These are phyloP conservation scores for Cocos nucifera DNA, from an alignment of 176 grass and related monocot genomes.

Conservation along the genomic window DNA sequence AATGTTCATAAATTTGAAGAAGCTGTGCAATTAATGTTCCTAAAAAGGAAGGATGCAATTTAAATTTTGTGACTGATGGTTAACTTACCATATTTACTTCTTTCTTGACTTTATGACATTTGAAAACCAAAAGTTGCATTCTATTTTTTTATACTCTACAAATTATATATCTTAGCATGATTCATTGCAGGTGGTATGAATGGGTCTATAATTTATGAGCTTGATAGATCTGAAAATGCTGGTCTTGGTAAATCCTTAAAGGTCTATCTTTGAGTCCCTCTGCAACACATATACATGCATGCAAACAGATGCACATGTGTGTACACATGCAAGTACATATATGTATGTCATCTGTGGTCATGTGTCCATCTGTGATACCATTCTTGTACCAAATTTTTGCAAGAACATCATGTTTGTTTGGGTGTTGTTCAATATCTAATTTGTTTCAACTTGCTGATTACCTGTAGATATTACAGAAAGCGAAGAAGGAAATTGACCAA, in stretches of 20 bases:
- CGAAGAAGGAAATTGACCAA: constrained; percentile 52
- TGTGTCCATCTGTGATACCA: too few species aligned
- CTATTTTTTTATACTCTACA: background rate
- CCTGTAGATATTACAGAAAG: constrained; percentile 72
- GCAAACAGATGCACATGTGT: too few species aligned
- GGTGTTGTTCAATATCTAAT: background rate
- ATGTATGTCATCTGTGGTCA: too few species aligned
- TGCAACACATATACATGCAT: too few species aligned
- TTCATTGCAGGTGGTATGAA: constrained; percentile 87
- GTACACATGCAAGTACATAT: too few species aligned
- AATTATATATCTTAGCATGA: constrained; percentile 10
- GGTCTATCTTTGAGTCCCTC: constrained; percentile 17
- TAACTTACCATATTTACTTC: too few species aligned
- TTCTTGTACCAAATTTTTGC: too few species aligned
- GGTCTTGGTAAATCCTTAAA: constrained; percentile 78
- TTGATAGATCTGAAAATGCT: constrained; percentile 79
- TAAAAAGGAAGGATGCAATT: too few species aligned
- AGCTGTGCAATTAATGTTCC: background rate
- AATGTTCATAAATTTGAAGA: background rate
- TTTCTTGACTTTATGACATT: too few species aligned
- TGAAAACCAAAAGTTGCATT: too few species aligned
- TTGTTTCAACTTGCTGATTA: background rate
- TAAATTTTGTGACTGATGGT: too few species aligned
- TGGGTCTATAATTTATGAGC: constrained; percentile 90
- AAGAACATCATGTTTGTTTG: too few species aligned